Conservation (phyloP, 257 asterid genomes). For the Lavandula angustifolia region DNA sequence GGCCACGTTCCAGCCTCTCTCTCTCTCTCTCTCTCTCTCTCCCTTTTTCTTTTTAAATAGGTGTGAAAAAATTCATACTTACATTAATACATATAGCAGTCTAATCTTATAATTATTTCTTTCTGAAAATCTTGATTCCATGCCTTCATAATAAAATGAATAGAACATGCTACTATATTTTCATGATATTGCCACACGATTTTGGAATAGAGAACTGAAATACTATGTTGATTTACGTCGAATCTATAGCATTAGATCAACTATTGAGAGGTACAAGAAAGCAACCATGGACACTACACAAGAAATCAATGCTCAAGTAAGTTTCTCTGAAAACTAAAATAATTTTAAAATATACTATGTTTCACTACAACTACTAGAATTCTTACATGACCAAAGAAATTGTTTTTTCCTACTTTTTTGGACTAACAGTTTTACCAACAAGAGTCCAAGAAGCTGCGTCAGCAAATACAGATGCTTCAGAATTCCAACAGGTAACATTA, state of each 20-base stretch:
- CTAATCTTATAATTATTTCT: too few species aligned
- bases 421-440: slow-evolving; percentile 59
- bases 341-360: background rate
- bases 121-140: too few species aligned
- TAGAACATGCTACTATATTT: too few species aligned
- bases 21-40: too few species aligned
- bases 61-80: too few species aligned
- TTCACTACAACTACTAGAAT: background rate
- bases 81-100: too few species aligned
- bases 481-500: slow-evolving; percentile 56
- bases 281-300: slow-evolving; percentile 65
- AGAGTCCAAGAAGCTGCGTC: slow-evolving; percentile 82
- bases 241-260: slow-evolving; percentile 52
- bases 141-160: too few species aligned
- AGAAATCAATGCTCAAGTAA: slow-evolving; percentile 82
- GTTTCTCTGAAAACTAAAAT: background rate
- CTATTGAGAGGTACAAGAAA: slow-evolving; percentile 73
- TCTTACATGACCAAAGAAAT: background rate
- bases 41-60: too few species aligned
- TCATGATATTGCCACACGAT: background rate
- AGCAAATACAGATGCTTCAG: slow-evolving; percentile 78
- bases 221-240: too few species aligned
- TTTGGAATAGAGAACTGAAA: background rate
- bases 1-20: too few species aligned
- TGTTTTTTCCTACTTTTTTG: background rate